Evolutionary conservation across 73 alveolate genomes (phyloP).

Genomic region (Symbiodinium natans): DNA sequence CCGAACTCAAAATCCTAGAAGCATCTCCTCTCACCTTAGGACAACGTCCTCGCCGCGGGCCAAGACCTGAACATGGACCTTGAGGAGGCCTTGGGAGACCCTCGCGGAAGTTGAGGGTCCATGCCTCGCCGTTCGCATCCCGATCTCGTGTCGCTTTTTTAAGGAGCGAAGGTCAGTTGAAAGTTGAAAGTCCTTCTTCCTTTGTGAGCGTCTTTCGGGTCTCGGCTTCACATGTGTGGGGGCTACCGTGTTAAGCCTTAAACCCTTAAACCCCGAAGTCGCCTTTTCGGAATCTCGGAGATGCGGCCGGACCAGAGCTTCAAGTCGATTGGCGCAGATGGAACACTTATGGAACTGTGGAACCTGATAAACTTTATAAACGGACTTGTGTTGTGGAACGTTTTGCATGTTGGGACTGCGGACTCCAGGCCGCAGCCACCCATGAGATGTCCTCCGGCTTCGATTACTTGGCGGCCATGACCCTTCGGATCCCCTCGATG

Average conservation of each 20-base stretch:
- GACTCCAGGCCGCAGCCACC: neutral
- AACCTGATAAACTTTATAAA: too few species aligned
- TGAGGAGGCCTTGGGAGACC: neutral
- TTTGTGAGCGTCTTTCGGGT: too few species aligned
- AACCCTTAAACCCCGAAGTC: too few species aligned
- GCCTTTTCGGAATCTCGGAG: too few species aligned
- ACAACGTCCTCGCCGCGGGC: neutral
- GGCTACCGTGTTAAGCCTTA: neutral
- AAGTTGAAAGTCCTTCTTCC: neutral
- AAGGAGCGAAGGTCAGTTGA: neutral
- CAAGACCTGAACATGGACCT: neutral
- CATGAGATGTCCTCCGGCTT: neutral
- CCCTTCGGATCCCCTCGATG: neutral
- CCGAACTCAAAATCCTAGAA: neutral
- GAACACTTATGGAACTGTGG: too few species aligned
- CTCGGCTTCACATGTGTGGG: neutral
- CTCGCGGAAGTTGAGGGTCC: neutral
- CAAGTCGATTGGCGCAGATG: too few species aligned
- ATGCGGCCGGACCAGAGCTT: too few species aligned
- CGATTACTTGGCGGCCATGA: conserved; percentile 10
- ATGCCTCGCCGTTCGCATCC: neutral
- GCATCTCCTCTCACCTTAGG: too few species aligned
- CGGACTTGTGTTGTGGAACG: too few species aligned
- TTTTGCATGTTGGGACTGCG: too few species aligned
- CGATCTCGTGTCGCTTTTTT: neutral